A percentile compares a stretch with the other conserved stretches of the same genome.
Conservation (phyloP, 106 monocot species). For the Platanthera zijinensis region DNA sequence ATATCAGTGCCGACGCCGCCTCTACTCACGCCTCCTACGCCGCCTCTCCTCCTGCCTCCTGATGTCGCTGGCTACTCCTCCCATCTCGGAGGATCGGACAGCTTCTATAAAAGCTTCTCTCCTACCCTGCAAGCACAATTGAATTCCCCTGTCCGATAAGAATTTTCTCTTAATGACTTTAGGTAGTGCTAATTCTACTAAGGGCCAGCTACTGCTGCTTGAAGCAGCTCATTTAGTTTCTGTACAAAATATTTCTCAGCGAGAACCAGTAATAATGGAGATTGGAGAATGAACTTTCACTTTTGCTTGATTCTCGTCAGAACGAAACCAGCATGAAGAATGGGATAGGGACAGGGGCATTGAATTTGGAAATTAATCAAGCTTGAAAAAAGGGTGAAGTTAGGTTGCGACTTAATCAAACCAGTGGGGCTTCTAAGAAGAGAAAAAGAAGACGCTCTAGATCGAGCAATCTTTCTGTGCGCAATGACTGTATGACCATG, state of each 20-base stretch:
- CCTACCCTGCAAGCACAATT: too few relatives aligned
- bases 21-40: too few relatives aligned
- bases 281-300: too few relatives aligned
- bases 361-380: constrained; percentile 17
- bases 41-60: too few relatives aligned
- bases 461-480: constrained; percentile 5
- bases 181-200: constrained; percentile 84
- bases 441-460: constrained; percentile 34
- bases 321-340: constrained; percentile 2
- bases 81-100: too few relatives aligned
- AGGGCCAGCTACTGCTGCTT: constrained; percentile 72
- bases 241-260: too few relatives aligned
- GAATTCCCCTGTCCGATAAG: constrained; percentile 51
- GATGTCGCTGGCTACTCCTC: too few relatives aligned
- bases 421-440: constrained; percentile 12
- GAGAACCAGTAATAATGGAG: too few relatives aligned
- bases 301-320: too few relatives aligned
- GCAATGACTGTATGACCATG: constrained; percentile 6
- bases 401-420: constrained; percentile 12
- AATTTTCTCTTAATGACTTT: constrained; percentile 82
- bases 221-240: too few relatives aligned
- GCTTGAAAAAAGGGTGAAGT: constrained; percentile 13
- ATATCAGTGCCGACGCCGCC: too few relatives aligned
- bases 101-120: too few relatives aligned
- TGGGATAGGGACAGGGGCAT: constrained; percentile 7